Base-by-base conservation (phyloP, 768 basidiomycete species). In the Terana coerulea region DNA sequence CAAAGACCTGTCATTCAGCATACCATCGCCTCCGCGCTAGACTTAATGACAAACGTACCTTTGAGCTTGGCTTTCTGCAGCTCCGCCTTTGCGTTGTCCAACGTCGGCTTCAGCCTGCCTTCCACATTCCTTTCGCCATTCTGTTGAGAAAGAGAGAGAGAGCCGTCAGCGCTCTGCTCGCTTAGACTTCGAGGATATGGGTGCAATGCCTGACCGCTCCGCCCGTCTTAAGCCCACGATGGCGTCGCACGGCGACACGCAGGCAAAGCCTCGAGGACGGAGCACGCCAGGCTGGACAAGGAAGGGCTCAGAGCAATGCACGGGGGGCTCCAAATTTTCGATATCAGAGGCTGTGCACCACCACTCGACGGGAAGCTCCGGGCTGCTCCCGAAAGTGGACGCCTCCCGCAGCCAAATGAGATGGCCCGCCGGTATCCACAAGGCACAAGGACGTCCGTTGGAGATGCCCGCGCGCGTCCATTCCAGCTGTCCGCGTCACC, bases 41-140 rank as follows among this genome's bases (percentile, higher is more conserved):
- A 21, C 1, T 3, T 22, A 25, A 29, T 72, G 66, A 47, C 33
- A 57, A n/a, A n/a, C 44, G 36, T 63, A 57, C 80, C 82, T 66
- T 77, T 78, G 24, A 57, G 43, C 0, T 72, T 70, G 50, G 73
- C 79, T 49, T 76, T 81, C 21, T 66, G 62, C 48, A 71, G 72
- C 58, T 83, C 77, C 0, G n/a, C 11, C 6, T 59, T 59, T 1
- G 86, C 85, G 2, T 69, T 62, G 0, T 67, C 54, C 2, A 86
- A 61, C 0, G 83, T 87, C 3, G 80, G 79, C 15, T 69, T 36
- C 3, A 88, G 63, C 3, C 86, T 75, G 46, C 83, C 77, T 8
- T 71, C 70, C 0, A 83, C 64, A 0, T 76, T 63, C 46, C 43
- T 58, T 22, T 60, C 60, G 5, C 51, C 37, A 9, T 12, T 12